Evolutionary conservation across 2,329 filamentous ascomycete genomes (phyloP).

Genomic region (Claviceps fusiformis): DNA sequence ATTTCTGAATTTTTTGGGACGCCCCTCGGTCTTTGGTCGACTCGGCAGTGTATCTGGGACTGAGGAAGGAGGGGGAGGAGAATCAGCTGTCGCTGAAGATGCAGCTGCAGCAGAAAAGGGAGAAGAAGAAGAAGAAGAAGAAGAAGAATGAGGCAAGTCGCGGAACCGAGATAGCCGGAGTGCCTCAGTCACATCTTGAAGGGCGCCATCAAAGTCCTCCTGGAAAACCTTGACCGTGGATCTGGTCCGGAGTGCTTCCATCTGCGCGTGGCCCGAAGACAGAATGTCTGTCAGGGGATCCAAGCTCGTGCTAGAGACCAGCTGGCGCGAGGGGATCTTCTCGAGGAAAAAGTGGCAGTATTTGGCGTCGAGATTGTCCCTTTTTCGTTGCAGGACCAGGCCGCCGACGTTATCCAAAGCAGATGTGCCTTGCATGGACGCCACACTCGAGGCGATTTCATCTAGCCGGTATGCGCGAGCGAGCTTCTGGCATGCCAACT

Average conservation of each 20-base stretch:
- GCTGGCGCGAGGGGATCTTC: conserved; percentile 64
- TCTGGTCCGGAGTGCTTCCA: conserved; percentile 56
- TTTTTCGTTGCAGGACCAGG: conserved; percentile 56
- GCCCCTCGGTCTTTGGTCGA: background rate
- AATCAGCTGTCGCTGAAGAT: too few relatives aligned
- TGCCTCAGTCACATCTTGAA: conserved; percentile 55
- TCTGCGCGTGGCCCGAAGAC: conserved; percentile 45
- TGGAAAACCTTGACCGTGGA: conserved; percentile 66
- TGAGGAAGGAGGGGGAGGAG: background rate
- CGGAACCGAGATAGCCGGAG: conserved; percentile 38
- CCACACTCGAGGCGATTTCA: conserved; percentile 71
- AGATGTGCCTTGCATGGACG: conserved; percentile 69
- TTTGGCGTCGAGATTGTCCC: conserved; percentile 58
- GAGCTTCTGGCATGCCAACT: conserved; percentile 67
- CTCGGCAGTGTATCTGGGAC: background rate
- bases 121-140: too few relatives aligned
- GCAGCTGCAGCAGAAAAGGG: too few relatives aligned
- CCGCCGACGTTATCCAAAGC: conserved; percentile 64
- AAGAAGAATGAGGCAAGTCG: background rate
- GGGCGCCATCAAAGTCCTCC: conserved; percentile 56
- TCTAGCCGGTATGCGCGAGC: conserved; percentile 66
- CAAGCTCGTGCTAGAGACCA: conserved; percentile 59
- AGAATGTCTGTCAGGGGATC: conserved; percentile 56
- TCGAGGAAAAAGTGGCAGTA: conserved; percentile 92
- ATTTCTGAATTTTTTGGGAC: background rate